These are phyloP conservation scores for Mycena floridula DNA, from an alignment of 768 basidiomycete genomes.

Conservation along the genomic window DNA sequence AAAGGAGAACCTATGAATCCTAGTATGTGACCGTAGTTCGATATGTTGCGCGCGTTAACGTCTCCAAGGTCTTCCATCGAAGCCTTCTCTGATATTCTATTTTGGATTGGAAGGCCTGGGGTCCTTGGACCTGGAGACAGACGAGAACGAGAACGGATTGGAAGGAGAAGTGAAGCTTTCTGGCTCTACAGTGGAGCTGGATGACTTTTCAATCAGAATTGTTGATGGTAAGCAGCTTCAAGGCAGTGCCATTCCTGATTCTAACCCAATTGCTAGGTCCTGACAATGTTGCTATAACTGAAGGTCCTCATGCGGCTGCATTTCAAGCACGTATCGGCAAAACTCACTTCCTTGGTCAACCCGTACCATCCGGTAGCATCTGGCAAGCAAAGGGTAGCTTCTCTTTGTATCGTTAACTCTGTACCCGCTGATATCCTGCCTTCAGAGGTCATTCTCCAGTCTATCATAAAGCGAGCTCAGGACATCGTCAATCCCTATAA, in stretches of 20 bases:
- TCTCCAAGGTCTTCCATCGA: slow-evolving; percentile 39
- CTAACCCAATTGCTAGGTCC: slow-evolving; percentile 37
- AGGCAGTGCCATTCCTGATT: neutral
- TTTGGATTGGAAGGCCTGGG: slow-evolving; percentile 86
- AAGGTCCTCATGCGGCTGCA: slow-evolving; percentile 48
- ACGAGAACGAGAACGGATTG: slow-evolving; percentile 71
- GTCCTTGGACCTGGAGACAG: slow-evolving; percentile 71
- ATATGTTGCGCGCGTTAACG: slow-evolving; percentile 1
- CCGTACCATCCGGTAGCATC: slow-evolving; percentile 53
- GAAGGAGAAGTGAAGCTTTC: slow-evolving; percentile 61
- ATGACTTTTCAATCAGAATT: slow-evolving; percentile 76
- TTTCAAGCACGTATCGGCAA: slow-evolving; percentile 63
- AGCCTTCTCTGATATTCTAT: slow-evolving; percentile 81
- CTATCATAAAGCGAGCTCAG: slow-evolving; percentile 52
- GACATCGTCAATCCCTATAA: slow-evolving; percentile 50
- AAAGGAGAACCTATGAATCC: slow-evolving; percentile 72
- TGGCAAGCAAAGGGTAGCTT: slow-evolving; percentile 81
- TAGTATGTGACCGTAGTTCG: slow-evolving; percentile 33
- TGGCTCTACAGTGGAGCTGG: slow-evolving; percentile 73
- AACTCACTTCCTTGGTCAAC: slow-evolving; percentile 64
- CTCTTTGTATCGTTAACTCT: neutral
- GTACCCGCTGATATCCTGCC: slow-evolving; percentile 2
- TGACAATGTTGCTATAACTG: slow-evolving; percentile 45
- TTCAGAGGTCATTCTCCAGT: slow-evolving; percentile 58
- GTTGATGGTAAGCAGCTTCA: slow-evolving; percentile 52